These are phyloP conservation scores for sunflower (Helianthus annuus) DNA, from an alignment of 129 eudicot genomes.

Conservation along the genomic window DNA sequence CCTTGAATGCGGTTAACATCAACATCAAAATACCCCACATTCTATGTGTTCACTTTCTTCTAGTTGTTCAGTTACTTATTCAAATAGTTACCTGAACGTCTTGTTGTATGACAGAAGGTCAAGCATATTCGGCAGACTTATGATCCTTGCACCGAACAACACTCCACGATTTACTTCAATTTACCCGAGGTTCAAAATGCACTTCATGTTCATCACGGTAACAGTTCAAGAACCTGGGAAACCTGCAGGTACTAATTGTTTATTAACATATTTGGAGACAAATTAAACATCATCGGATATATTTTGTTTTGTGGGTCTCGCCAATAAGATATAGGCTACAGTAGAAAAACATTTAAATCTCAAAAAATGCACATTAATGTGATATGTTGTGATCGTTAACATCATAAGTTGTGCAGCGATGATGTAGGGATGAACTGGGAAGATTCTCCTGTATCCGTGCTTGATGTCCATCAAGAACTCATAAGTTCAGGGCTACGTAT, in stretches of 20 bases:
- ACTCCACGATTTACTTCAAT: slow-evolving; percentile 78
- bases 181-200: slow-evolving; percentile 92
- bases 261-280: background rate
- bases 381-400: slow-evolving; percentile 13
- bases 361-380: background rate
- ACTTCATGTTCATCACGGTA: slow-evolving; percentile 67
- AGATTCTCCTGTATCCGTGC: slow-evolving; percentile 79
- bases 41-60: no score
- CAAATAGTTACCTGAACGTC: background rate
- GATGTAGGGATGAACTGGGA: slow-evolving; percentile 58
- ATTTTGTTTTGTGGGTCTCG: background rate
- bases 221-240: slow-evolving; percentile 60
- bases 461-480: slow-evolving; percentile 78
- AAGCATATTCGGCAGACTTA: slow-evolving; percentile 65
- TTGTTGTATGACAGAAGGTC: slow-evolving; percentile 46
- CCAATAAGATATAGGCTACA: background rate
- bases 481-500: slow-evolving; percentile 74
- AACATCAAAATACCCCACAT: no score
- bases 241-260: slow-evolving; percentile 70
- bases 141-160: slow-evolving; percentile 96
- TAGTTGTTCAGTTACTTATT: background rate
- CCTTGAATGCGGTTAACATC: no score
- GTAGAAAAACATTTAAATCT: background rate
- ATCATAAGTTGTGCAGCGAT: slow-evolving; percentile 43
- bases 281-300: background rate